Evolutionary conservation across 257 asterid species (phyloP).

Genomic region (Solanum chiquidenum): DNA sequence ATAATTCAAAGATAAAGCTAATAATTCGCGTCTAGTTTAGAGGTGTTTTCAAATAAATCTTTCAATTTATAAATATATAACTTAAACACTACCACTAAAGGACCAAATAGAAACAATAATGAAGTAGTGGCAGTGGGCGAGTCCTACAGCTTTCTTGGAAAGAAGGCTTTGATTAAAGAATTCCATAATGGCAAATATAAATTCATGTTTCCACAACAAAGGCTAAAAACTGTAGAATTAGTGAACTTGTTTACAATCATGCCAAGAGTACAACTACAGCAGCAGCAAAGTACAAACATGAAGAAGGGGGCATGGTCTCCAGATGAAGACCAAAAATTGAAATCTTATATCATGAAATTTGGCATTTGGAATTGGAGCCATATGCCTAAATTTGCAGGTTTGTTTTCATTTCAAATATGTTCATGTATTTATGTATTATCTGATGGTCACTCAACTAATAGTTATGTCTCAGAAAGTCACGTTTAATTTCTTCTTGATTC

Average conservation of each 20-base stretch:
- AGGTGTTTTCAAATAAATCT: no score
- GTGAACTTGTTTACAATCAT: background rate
- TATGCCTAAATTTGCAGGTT: conserved; percentile 19
- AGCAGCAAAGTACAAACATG: background rate
- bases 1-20: no score
- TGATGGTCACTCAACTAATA: background rate
- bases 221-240: background rate
- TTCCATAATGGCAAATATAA: background rate
- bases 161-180: background rate
- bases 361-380: conserved; percentile 22
- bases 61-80: no score
- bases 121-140: background rate
- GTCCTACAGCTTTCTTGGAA: background rate
- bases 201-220: no score
- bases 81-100: background rate
- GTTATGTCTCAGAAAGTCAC: background rate
- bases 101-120: background rate
- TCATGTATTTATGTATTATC: no score
- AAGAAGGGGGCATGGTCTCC: conserved; percentile 17
- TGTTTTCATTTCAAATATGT: background rate
- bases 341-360: conserved; percentile 5
- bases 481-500: background rate
- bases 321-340: conserved; percentile 16
- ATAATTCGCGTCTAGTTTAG: no score
- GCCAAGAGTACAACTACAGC: background rate